Conservation (phyloP, 441 rosid species). For the Adansonia gregorii region DNA sequence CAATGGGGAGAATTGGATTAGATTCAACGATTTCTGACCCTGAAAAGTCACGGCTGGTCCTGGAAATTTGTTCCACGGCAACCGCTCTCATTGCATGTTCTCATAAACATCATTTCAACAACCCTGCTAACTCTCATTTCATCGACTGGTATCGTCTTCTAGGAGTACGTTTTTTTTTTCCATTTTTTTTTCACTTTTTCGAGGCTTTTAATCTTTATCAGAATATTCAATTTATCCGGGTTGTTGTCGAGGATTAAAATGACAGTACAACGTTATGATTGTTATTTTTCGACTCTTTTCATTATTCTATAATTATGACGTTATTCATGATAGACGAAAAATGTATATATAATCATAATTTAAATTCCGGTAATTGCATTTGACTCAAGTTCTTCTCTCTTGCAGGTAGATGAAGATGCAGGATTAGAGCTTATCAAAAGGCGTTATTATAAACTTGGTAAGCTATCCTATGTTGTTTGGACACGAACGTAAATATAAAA, state of each 20-base stretch:
- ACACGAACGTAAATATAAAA: no score
- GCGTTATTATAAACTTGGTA: constrained; percentile 79
- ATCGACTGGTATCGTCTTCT: constrained; percentile 91
- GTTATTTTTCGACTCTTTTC: no score
- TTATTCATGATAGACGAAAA: no score
- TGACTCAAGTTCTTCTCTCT: constrained; percentile 3
- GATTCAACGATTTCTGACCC: constrained; percentile 36
- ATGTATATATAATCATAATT: no score
- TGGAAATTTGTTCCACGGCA: constrained; percentile 69
- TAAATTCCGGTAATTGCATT: neutral
- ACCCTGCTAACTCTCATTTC: constrained; percentile 43
- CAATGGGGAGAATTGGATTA: constrained; percentile 46
- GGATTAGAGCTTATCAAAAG: constrained; percentile 56
- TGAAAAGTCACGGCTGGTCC: constrained; percentile 53
- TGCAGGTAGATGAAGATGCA: constrained; percentile 75
- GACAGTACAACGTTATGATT: no score
- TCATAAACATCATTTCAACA: constrained; percentile 36
- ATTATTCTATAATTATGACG: no score
- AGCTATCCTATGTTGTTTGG: no score
- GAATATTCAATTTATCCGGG: constrained; percentile 5
- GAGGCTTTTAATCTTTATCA: neutral
- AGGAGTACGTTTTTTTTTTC: constrained; percentile 53
- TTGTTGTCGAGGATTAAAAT: neutral
- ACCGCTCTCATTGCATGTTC: constrained; percentile 46
- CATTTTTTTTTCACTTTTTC: neutral